Percentiles rank a stretch among this genome's conserved stretches.
phyloP scores from a whole-genome alignment of 1,284 basidiomycete species.

The Sporisorium sorghi region DNA sequence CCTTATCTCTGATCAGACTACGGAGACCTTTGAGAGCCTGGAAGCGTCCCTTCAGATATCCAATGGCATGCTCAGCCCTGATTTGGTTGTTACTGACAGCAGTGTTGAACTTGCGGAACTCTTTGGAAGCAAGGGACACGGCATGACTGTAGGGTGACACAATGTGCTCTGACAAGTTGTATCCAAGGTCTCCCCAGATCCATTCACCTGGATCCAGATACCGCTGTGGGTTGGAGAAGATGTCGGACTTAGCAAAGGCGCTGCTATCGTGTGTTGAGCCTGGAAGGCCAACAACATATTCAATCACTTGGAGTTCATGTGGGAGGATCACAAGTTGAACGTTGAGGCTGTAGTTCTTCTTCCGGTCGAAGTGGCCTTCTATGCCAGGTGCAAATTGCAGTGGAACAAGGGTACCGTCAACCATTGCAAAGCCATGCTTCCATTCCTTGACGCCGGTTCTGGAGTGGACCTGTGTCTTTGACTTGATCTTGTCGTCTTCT shows the following conservation, averaged over 20 bases:
- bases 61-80: constrained; percentile 7
- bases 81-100: constrained; percentile 1
- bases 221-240: background rate
- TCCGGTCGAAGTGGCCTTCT: background rate
- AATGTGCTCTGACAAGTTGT: background rate
- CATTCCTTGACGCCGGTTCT: background rate
- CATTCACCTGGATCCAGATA: background rate
- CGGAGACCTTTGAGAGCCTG: background rate
- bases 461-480: background rate
- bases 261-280: constrained; percentile 2
- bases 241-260: background rate
- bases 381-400: background rate
- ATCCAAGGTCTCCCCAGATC: background rate
- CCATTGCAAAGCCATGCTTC: background rate
- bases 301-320: background rate
- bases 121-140: background rate
- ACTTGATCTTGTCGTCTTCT: background rate
- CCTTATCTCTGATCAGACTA: background rate
- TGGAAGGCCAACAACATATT: background rate
- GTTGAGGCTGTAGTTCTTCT: constrained; percentile 3
- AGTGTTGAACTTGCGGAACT: background rate
- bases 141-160: background rate
- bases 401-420: background rate
- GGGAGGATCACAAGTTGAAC: background rate
- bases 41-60: constrained; percentile 3